Conservation (phyloP, 768 basidiomycete genomes). For the Stropharia rugosoannulata region DNA sequence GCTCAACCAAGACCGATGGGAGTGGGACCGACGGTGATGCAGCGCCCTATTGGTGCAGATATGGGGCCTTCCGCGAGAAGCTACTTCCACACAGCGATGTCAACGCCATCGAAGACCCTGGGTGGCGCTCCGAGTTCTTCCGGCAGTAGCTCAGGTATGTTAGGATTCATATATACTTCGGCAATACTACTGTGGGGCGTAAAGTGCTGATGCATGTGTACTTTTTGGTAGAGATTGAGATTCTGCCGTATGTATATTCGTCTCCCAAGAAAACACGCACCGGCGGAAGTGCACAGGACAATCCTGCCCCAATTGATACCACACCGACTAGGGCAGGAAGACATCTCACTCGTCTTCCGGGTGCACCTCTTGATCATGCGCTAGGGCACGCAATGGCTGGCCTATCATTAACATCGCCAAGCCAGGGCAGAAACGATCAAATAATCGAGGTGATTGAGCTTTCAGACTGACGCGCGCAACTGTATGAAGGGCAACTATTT, state of each 20-base stretch:
- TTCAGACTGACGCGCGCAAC: constrained; percentile 16
- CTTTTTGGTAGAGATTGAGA: not conserved
- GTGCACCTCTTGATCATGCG: not conserved
- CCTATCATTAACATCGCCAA: constrained; percentile 6
- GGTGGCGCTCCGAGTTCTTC: not conserved
- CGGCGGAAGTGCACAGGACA: not conserved
- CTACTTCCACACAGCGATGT: not conserved
- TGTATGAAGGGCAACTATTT: not conserved
- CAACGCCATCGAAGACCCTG: not conserved
- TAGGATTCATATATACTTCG: not conserved
- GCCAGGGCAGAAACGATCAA: not conserved
- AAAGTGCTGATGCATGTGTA: not conserved
- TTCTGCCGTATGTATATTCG: not conserved
- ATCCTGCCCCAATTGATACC: not conserved
- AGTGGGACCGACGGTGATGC: too few relatives aligned
- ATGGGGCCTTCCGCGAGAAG: not conserved
- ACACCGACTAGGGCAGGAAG: not conserved
- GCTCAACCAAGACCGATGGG: too few relatives aligned
- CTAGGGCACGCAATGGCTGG: constrained; percentile 7
- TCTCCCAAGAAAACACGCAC: not conserved
- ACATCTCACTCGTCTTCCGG: not conserved
- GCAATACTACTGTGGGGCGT: not conserved
- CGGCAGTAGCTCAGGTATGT: constrained; percentile 2
- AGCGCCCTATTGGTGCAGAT: too few relatives aligned
- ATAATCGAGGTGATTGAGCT: constrained; percentile 17